A percentile compares a stretch with the other conserved stretches of the same genome.
These are phyloP conservation scores for Penicillium freii DNA, from an alignment of 2,329 filamentous ascomycete species.

Conservation along the genomic window DNA sequence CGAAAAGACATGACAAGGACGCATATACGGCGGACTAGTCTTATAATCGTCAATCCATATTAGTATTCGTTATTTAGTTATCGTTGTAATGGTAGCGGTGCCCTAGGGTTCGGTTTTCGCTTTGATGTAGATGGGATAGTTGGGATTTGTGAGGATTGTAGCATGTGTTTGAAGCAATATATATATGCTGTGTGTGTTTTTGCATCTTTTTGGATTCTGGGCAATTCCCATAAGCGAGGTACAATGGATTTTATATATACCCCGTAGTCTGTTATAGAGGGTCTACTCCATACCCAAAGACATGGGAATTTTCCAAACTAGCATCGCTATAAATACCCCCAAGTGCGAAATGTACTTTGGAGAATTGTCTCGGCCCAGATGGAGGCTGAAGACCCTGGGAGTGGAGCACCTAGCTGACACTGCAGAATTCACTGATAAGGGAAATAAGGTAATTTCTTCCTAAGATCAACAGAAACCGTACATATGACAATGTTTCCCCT, in stretches of 20 bases:
- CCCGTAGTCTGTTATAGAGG: neutral
- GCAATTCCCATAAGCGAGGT: no score
- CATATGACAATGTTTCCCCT: neutral
- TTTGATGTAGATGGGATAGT: neutral
- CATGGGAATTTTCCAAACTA: neutral
- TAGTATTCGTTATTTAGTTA: neutral
- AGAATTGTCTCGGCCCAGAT: conserved; percentile 1
- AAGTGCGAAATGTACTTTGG: neutral
- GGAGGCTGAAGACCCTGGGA: conserved; percentile 1
- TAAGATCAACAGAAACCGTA: neutral
- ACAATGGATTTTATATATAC: no score
- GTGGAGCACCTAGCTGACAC: neutral
- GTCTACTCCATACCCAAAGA: neutral
- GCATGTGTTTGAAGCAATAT: neutral
- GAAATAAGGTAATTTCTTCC: neutral
- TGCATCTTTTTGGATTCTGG: no score
- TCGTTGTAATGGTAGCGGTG: neutral
- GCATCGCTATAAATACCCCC: neutral
- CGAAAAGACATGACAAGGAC: neutral
- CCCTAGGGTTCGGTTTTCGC: neutral
- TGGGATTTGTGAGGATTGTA: neutral
- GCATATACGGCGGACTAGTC: neutral
- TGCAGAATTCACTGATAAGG: neutral
- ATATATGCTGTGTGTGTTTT: neutral
- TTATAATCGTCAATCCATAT: neutral